These are phyloP conservation scores for Fusarium sambucinum DNA, from an alignment of 2,329 filamentous ascomycete genomes.

Conservation along the genomic window DNA sequence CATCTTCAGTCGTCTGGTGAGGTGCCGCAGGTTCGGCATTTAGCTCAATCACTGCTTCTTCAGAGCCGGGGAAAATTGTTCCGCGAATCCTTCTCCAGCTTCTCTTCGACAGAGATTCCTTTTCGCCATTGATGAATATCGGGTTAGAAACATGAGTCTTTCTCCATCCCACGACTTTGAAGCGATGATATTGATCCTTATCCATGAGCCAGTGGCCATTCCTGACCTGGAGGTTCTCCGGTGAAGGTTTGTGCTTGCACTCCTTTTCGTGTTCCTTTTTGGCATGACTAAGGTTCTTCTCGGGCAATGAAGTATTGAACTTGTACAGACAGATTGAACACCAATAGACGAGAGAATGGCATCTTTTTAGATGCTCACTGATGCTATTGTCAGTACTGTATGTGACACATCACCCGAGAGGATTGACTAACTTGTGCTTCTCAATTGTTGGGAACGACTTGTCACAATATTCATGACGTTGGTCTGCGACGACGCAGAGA, in stretches of 20 bases:
- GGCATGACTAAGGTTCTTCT: fast-evolving
- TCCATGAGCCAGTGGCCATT: background rate
- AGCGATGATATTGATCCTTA: background rate
- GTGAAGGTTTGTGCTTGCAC: background rate
- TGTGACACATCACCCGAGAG: fast-evolving
- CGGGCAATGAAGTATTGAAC: slow-evolving; percentile 4
- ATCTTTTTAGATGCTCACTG: slow-evolving; percentile 17
- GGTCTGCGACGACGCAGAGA: background rate
- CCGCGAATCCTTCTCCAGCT: slow-evolving; percentile 26
- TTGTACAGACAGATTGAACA: slow-evolving; percentile 15
- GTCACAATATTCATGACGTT: background rate
- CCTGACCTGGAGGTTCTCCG: fast-evolving
- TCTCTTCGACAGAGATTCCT: background rate
- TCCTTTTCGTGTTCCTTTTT: background rate
- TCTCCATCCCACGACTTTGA: slow-evolving; percentile 3
- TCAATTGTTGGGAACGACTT: slow-evolving; percentile 9
- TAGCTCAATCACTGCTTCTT: background rate
- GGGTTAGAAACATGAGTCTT: background rate
- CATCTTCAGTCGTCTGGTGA: background rate
- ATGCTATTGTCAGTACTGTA: background rate
- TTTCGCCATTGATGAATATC: background rate
- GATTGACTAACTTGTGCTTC: slow-evolving; percentile 9
- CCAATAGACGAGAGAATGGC: background rate
- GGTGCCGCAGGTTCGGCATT: background rate
- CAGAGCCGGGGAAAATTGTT: slow-evolving; percentile 1